Evolutionary conservation across 2,329 filamentous ascomycete species (phyloP), one percentile per base, ranked within the genome.

Genomic region (Colletotrichum somersetense): DNA sequence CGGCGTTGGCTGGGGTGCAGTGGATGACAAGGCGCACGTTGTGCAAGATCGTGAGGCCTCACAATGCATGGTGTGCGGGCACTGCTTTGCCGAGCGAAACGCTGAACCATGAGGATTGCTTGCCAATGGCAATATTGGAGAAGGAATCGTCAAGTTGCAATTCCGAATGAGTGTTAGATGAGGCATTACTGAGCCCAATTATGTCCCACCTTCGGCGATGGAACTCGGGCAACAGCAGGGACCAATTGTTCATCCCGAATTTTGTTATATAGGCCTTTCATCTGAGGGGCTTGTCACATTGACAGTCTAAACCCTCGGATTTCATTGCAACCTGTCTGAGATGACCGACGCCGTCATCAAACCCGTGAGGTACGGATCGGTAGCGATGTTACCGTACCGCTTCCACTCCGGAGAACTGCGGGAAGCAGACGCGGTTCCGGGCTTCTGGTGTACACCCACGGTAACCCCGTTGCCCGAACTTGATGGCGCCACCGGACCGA

Each of bases 181-280:
- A 35, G 11, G 50, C 2, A 10, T 62, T 30, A 23, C 59, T 10
- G 46, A n/a, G 5, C 58, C 23, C 26, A n/a, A 7, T n/a, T 7
- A n/a, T 48, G 30, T 30, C 12, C 7, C 48, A 16, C 6, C 58
- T 35, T 35, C 18, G 20, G n/a, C 23, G n/a, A 52, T 14, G 35
- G n/a, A 42, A 46, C 61, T 20, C 46, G 61, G 46, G n/a, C n/a
- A 38, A 52, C 26, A n/a, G 16, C 61, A 20, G 46, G 46, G 61
- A 26, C 46, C 61, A 53, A 16, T 40, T 40, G 61, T 62, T 62
- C 61, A n/a, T 53, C 61, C 46, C 46, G 52, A 42, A 12, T 50
- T 40, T 46, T 12, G 14, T 46, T 26, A 20, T 20, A n/a, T 48
- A 23, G 20, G 3, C 46, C 23, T 20, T 30, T 38, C 16, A 23